Percentiles rank a stretch among this genome's conserved stretches.
These are phyloP conservation scores for Xylaria curta DNA, from an alignment of 495 filamentous ascomycete genomes.

Conservation along the genomic window DNA sequence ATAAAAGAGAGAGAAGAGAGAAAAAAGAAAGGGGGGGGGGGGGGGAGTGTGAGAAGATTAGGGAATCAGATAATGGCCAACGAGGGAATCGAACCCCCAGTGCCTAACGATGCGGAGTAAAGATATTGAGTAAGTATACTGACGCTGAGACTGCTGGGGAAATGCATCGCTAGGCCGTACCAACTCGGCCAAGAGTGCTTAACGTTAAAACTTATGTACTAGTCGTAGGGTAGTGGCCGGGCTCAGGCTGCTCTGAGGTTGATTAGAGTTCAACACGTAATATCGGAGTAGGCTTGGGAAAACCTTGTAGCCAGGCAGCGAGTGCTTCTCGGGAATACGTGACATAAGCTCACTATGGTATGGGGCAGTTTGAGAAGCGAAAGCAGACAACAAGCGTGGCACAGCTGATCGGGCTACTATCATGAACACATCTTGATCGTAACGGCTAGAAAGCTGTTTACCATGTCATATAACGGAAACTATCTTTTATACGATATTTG, in stretches of 20 bases:
- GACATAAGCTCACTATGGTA: not conserved
- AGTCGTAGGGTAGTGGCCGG: not conserved
- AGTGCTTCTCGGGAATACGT: not conserved
- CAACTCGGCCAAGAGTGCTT: not conserved
- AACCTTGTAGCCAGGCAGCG: not conserved
- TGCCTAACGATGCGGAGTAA: constrained; percentile 10
- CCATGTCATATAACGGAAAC: not conserved
- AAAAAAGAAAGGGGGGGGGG: not conserved
- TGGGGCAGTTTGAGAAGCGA: too few relatives aligned
- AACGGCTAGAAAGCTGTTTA: not conserved
- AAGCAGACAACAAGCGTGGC: too few relatives aligned
- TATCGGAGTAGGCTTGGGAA: not conserved
- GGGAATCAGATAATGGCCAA: not conserved
- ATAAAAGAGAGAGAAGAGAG: not conserved
- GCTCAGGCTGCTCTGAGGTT: not conserved
- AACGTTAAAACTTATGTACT: not conserved
- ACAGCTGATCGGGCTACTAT: too few relatives aligned
- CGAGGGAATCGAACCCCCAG: constrained; percentile 4
- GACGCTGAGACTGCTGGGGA: not conserved
- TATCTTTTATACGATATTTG: not conserved
- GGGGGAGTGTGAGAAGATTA: too few relatives aligned
- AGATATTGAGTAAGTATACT: not conserved
- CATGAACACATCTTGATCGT: not conserved
- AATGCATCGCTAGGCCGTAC: not conserved
- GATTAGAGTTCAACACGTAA: not conserved